Evolutionary conservation across 139 green algal species (phyloP).

Genomic region (Medakamo hakoo): DNA sequence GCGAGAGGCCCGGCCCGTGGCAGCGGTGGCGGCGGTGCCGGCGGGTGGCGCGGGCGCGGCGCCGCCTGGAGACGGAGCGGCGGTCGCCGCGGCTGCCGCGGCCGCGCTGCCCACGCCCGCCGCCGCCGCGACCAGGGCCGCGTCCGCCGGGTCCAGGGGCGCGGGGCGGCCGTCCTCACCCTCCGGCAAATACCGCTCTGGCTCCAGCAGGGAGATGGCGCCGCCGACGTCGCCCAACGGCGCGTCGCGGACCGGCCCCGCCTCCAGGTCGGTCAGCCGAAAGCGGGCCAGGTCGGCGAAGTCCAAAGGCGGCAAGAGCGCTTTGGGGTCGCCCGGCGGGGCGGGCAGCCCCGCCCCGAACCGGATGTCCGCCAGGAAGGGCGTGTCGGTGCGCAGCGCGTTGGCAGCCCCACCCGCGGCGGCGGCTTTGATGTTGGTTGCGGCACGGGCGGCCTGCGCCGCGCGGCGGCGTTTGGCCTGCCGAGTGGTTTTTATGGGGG

Average conservation of each 20-base stretch:
- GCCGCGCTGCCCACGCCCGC: too few species aligned
- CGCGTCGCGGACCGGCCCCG: not conserved
- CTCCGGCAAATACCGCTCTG: not conserved
- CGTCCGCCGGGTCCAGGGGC: not conserved
- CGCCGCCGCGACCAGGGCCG: not conserved
- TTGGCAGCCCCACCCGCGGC: not conserved
- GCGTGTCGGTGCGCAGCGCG: not conserved
- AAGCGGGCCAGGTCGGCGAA: not conserved
- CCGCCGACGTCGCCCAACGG: not conserved
- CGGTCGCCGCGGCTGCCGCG: too few species aligned
- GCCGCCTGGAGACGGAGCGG: not conserved
- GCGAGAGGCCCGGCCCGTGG: too few species aligned
- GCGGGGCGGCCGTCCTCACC: too few species aligned
- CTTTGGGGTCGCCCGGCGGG: not conserved
- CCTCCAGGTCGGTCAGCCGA: not conserved
- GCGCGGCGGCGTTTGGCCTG: not conserved
- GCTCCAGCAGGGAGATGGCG: not conserved
- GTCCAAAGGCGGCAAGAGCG: not conserved
- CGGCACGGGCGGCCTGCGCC: not conserved
- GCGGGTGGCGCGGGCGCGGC: too few species aligned
- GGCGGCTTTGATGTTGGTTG: not conserved
- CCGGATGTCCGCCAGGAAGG: not conserved
- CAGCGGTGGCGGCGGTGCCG: too few species aligned
- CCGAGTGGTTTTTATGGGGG: not conserved
- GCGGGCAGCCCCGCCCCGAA: not conserved